Conservation (phyloP, 1,139 yeast species). For the Yamadazyma dendronema region DNA sequence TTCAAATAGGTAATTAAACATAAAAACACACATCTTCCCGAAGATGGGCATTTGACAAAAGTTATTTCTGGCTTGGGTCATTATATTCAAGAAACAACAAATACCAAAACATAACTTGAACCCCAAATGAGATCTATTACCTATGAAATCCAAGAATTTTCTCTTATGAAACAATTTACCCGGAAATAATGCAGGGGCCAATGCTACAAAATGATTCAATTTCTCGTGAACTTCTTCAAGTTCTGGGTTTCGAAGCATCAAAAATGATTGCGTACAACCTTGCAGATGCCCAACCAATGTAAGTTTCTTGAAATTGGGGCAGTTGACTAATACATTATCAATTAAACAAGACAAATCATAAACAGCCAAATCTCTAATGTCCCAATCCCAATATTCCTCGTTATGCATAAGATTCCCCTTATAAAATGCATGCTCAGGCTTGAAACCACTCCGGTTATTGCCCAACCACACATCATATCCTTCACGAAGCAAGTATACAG, state of each 20-base stretch:
- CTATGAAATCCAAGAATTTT: conserved; percentile 56
- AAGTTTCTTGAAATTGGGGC: conserved; percentile 47
- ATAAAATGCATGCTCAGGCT: conserved; percentile 54
- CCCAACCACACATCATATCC: conserved; percentile 96
- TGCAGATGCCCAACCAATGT: conserved; percentile 84
- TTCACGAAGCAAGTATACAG: conserved; percentile 53
- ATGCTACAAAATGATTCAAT: conserved; percentile 66
- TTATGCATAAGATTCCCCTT: conserved; percentile 45
- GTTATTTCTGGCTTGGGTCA: conserved; percentile 49
- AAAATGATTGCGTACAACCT: conserved; percentile 84
- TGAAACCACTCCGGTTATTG: conserved; percentile 83
- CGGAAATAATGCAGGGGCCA: conserved; percentile 90
- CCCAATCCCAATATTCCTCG: conserved; percentile 79
- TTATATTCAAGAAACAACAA: conserved; percentile 57
- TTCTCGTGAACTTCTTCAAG: conserved; percentile 37
- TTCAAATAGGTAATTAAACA: conserved; percentile 81
- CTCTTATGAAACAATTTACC: conserved; percentile 66
- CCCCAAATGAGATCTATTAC: conserved; percentile 31
- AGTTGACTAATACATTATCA: conserved; percentile 49
- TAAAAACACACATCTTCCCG: conserved; percentile 64
- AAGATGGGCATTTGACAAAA: conserved; percentile 50
- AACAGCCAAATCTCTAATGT: conserved; percentile 72
- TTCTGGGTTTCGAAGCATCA: conserved; percentile 48
- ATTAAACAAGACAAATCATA: conserved; percentile 75
- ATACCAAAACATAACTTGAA: conserved; percentile 57